Evolutionary conservation across 2,329 filamentous ascomycete species (phyloP).

Genomic region (Cladosporium sphaerospermum): DNA sequence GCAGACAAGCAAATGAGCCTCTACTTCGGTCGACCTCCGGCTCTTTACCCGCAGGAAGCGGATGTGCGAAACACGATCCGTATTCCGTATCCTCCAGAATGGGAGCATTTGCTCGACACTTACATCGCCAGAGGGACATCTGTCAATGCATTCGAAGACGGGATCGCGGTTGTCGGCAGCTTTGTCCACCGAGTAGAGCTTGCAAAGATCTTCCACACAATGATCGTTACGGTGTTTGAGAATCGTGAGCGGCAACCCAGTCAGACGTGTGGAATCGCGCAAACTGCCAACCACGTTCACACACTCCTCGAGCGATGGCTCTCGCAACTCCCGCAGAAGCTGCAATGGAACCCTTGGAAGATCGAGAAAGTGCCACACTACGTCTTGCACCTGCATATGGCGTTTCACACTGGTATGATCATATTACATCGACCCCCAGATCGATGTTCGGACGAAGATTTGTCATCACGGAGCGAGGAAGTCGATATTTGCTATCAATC

Average conservation of each 20-base stretch:
- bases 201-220: constrained; percentile 1
- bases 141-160: not conserved
- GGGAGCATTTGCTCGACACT: not conserved
- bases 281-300: not conserved
- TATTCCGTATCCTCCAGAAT: constrained; percentile 3
- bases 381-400: not conserved
- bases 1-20: constrained; percentile 4
- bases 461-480: not conserved
- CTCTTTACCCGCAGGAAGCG: not conserved
- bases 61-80: constrained; percentile 1
- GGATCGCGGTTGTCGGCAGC: not conserved
- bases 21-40: not conserved
- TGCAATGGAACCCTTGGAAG: constrained; percentile 5
- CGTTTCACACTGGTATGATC: not conserved
- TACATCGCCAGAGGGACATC: constrained; percentile 3
- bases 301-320: not conserved
- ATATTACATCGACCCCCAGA: constrained; percentile 1
- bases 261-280: not conserved
- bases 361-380: not conserved
- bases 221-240: constrained; percentile 1
- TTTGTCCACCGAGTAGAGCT: not conserved
- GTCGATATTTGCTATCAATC: constrained; percentile 1
- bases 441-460: not conserved
- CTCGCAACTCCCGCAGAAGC: not conserved
- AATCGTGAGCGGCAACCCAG: not conserved